Evolutionary conservation across 306 rosid species (phyloP).

Genomic region (Dalbergia cultrata): DNA sequence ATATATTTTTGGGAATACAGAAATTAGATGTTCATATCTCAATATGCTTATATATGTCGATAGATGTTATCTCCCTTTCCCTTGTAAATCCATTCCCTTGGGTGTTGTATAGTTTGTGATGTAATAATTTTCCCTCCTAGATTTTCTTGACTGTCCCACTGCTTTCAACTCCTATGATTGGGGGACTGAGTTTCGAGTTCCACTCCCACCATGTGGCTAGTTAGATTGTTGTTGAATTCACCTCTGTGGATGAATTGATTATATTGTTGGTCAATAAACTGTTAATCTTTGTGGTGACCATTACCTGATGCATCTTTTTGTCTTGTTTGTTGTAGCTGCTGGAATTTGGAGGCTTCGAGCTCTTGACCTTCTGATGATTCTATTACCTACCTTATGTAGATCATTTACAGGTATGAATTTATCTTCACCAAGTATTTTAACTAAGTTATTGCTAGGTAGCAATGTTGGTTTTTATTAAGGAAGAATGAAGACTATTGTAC

Average conservation of each 20-base stretch:
- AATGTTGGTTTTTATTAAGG: not conserved
- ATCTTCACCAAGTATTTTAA: not conserved
- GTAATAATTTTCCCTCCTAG: slow-evolving; percentile 45
- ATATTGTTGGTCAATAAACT: not conserved
- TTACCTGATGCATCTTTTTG: slow-evolving; percentile 12
- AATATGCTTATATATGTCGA: slow-evolving; percentile 1
- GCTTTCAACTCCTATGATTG: slow-evolving; percentile 77
- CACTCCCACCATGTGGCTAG: slow-evolving; percentile 77
- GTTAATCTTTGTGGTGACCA: not conserved
- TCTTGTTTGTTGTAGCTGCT: slow-evolving; percentile 56
- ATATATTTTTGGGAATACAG: not conserved
- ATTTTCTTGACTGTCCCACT: slow-evolving; percentile 79
- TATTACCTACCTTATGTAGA: slow-evolving; percentile 66
- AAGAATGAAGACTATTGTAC: not conserved
- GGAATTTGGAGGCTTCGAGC: slow-evolving; percentile 82
- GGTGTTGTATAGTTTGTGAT: not conserved
- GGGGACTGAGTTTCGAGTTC: slow-evolving; percentile 75
- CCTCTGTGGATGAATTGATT: not conserved
- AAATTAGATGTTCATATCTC: not conserved
- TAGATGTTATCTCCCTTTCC: not conserved
- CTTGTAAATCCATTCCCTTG: not conserved
- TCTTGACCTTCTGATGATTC: slow-evolving; percentile 75
- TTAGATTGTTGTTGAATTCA: slow-evolving; percentile 40
- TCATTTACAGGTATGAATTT: slow-evolving; percentile 64
- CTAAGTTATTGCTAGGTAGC: not conserved